Evolutionary conservation across 2,329 filamentous ascomycete species (phyloP).

Genomic region (Colletotrichum endophyticum): DNA sequence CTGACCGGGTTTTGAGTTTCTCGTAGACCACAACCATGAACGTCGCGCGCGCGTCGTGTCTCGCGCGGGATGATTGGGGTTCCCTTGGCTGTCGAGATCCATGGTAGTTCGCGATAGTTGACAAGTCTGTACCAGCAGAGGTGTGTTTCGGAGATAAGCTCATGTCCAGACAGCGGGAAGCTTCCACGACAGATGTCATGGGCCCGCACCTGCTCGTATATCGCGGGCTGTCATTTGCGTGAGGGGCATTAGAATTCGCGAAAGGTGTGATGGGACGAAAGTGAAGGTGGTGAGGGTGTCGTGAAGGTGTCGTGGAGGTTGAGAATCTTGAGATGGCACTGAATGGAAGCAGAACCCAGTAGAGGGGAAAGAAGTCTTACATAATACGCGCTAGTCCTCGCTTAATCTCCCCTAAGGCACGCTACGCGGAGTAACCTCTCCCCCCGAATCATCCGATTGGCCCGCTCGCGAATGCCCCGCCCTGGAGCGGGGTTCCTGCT

Average conservation of each 20-base stretch:
- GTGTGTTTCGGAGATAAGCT: neutral
- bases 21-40: neutral
- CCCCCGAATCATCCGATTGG: neutral
- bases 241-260: neutral
- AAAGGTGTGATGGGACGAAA: neutral
- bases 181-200: neutral
- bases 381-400: neutral
- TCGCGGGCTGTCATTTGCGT: neutral
- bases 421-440: neutral
- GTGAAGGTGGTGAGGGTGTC: neutral
- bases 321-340: neutral
- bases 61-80: neutral
- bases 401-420: neutral
- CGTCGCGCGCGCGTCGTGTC: neutral
- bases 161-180: neutral
- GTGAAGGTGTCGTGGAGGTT: neutral
- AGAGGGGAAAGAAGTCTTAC: neutral
- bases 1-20: neutral
- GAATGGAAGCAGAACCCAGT: neutral
- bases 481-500: neutral
- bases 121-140: neutral
- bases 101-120: neutral
- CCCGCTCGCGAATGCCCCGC: constrained; percentile 1
- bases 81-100: neutral
- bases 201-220: neutral